A percentile compares a stretch with the other conserved stretches of the same genome.
Conservation (phyloP, 2,329 filamentous ascomycete species). For the Xylaria sp. region DNA sequence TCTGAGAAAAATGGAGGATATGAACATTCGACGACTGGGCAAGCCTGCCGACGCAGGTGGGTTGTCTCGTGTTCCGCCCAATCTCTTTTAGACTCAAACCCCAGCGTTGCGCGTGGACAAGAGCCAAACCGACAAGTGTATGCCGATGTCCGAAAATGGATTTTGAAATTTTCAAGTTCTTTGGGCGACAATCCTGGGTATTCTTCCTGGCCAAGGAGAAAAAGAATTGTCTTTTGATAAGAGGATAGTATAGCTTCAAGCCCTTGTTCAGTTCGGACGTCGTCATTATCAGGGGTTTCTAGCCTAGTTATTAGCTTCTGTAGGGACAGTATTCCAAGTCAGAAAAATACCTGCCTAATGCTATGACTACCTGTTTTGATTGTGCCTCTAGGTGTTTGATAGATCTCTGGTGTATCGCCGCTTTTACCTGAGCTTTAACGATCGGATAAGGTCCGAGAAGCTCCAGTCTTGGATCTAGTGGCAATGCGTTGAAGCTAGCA, state of each 20-base stretch:
- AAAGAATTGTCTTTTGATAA: slow-evolving; percentile 6
- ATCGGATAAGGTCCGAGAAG: slow-evolving; percentile 1
- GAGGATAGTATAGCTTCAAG: slow-evolving; percentile 9
- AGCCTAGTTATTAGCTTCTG: neutral
- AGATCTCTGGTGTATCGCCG: neutral
- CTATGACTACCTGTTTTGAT: neutral
- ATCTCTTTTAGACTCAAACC: slow-evolving; percentile 9
- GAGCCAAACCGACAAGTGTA: slow-evolving; percentile 16
- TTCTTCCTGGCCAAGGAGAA: slow-evolving; percentile 10
- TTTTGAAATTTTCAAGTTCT: slow-evolving; percentile 17
- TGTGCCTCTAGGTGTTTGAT: neutral
- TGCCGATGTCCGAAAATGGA: slow-evolving; percentile 14
- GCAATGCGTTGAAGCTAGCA: neutral
- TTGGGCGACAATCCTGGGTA: slow-evolving; percentile 9
- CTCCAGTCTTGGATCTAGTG: neutral
- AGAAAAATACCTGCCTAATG: neutral
- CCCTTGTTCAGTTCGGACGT: neutral
- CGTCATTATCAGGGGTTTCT: neutral
- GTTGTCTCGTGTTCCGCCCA: neutral
- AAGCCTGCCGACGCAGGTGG: slow-evolving; percentile 1
- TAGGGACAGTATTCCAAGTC: neutral
- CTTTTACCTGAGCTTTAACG: neutral
- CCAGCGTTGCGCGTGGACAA: slow-evolving; percentile 10
- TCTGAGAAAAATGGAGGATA: slow-evolving; percentile 9
- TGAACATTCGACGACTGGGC: neutral